These are phyloP conservation scores for Alternaria gaisen DNA, from an alignment of 2,329 filamentous ascomycete genomes.

Conservation along the genomic window DNA sequence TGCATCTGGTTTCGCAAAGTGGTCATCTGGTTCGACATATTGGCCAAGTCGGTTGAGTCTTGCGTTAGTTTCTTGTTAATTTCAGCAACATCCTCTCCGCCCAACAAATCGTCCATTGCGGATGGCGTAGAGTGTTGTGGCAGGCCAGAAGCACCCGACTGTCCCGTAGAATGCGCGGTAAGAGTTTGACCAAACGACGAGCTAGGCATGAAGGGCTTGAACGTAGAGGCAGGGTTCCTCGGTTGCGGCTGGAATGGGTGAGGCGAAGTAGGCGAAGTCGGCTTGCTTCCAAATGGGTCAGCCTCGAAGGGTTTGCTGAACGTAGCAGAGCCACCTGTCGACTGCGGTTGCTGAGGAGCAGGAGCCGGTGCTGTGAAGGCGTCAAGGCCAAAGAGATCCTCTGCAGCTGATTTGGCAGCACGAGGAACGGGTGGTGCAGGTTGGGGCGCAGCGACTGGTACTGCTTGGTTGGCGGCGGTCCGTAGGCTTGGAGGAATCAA, in stretches of 20 bases:
- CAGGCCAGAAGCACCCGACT: slow-evolving; percentile 58
- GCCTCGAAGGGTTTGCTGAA: slow-evolving; percentile 55
- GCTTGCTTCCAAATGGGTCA: slow-evolving; percentile 70
- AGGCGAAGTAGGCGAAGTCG: slow-evolving; percentile 64
- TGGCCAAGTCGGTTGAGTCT: slow-evolving; percentile 91
- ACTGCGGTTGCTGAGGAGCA: slow-evolving; percentile 66
- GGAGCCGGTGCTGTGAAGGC: slow-evolving; percentile 65
- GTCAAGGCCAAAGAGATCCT: slow-evolving; percentile 94
- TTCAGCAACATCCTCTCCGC: slow-evolving; percentile 84
- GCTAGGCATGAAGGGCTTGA: slow-evolving; percentile 91
- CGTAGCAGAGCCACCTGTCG: slow-evolving; percentile 74
- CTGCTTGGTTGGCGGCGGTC: slow-evolving; percentile 57
- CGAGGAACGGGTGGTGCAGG: slow-evolving; percentile 52
- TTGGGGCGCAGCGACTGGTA: slow-evolving; percentile 55
- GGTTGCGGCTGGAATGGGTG: slow-evolving; percentile 58
- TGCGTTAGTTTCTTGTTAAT: slow-evolving; percentile 86
- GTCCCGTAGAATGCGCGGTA: slow-evolving; percentile 78
- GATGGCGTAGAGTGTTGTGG: slow-evolving; percentile 54
- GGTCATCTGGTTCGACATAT: slow-evolving; percentile 94
- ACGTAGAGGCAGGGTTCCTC: slow-evolving; percentile 61
- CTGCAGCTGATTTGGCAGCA: slow-evolving; percentile 77
- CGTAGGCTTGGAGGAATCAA: slow-evolving; percentile 89
- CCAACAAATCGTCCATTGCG: slow-evolving; percentile 80
- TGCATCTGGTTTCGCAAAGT: slow-evolving; percentile 94
- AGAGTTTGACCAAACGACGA: slow-evolving; percentile 90